Evolutionary conservation across 805 yeast species (phyloP), one percentile per base, ranked within the genome.

Genomic region (Monosporozyma servazzii): DNA sequence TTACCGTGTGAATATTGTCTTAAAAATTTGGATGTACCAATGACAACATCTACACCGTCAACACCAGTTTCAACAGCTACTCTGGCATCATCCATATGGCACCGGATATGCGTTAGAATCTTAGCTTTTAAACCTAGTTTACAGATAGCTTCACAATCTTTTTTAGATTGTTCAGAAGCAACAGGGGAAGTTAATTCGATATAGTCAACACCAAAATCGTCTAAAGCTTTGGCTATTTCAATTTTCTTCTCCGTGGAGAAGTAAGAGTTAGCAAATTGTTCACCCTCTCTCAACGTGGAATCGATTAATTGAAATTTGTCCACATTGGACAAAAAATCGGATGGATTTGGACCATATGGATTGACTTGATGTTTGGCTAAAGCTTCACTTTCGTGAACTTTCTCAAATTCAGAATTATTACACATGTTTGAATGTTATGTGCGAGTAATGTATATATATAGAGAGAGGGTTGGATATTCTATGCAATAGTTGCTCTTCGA

Each of bases 161-260:
- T 73, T 68, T 95, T 80, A 51, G 90, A 81, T 75, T 91, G 98
- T 71, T 91, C 98, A 52, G 93, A 83, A 39, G 99, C 98, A 53
- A 95, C 97, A 11, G 99, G 99, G 4, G 97, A 89, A n/a, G 99
- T 91, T 68, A 91, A 77, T 74, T 91, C 99, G 58, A 91, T 93
- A 75, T 93, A 91, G 74, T 91, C 99, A 45, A 89, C 99, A 61
- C 99, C 99, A 66, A 91, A 91, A 63, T 91, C 98, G 71, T 91
- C 97, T 52, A 91, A 75, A 4, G 98, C 98, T 75, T 81, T 89
- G 59, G 99, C 99, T 58, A 91, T 91, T 71, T 90, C 96, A 58
- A 91, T 88, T 74, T 91, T 91, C 76, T 88, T 91, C 66, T 88
- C 98, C 20, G 96, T 88, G 62, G 82, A 75, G 76, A 91, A 91